Base-by-base conservation (phyloP, 192 early-diverging fungal species). In the Coemansia sp. region DNA sequence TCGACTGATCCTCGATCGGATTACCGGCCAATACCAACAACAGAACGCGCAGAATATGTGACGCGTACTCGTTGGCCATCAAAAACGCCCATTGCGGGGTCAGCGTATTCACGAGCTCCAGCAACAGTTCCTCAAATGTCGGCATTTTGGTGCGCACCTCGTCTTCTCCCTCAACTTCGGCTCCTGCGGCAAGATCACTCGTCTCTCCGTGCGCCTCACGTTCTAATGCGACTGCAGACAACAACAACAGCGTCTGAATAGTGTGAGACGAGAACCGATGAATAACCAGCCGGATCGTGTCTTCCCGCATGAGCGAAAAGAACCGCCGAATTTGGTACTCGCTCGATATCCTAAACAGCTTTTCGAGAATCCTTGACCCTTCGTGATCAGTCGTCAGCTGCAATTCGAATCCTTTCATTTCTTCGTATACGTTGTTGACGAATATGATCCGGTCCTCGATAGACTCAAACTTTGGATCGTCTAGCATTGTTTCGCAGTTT, bases 211-310 rank as follows among this genome's bases (percentile, higher is more conserved):
- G 31, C 31, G 2, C 6, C 31, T 8, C 15, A 2, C 40, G 40
- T n/a, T 44, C 40, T 3, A 44, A n/a, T 2, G 40, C 40, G 0
- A 44, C 40, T 2, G 40, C 40, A 44, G 40, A 44, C 14, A 44
- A 9, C 8, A 85, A 82, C 48, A 94, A 69, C 15, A 95, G 66
- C 14, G 93, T 92, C 82, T 95, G 94, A 52, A 87, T 85, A 0
- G 93, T 92, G 62, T 95, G 94, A 1, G 92, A 94, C 2, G 90
- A 91, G 65, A 91, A 94, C 53, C 87, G 90, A 66, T 95, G 92
- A 15, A 86, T 82, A 31, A 92, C 91, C 40, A 95, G 78, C 56
- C 86, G 83, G 22, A 85, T 59, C 37, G 74, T 84, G 54, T 85
- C 81, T 57, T 86, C 85, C 40, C 81, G 80, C 19, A 87, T 66